phyloP scores from a whole-genome alignment of 345 rosid species.

The Iberis pinnata region DNA sequence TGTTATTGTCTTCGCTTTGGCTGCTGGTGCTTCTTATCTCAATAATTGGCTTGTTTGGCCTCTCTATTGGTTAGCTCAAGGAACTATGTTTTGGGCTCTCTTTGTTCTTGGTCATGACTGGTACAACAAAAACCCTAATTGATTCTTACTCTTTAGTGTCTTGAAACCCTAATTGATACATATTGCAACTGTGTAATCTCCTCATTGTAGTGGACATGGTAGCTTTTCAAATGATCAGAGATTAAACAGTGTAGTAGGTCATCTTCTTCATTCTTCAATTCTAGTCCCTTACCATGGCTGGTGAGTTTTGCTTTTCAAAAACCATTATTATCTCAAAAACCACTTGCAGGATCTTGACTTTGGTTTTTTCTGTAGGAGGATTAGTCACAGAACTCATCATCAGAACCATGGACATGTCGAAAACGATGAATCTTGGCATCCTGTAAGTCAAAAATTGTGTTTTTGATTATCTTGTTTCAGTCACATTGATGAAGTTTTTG shows the following conservation, averaged over 20 bases:
- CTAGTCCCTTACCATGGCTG: slow-evolving; percentile 93
- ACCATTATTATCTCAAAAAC: not conserved
- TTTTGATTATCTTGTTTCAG: not conserved
- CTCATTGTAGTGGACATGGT: slow-evolving; percentile 64
- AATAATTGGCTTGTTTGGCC: slow-evolving; percentile 74
- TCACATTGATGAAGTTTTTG: not conserved
- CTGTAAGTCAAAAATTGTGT: slow-evolving; percentile 31
- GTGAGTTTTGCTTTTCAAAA: slow-evolving; percentile 35
- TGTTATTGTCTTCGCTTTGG: slow-evolving; percentile 52
- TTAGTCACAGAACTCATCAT: slow-evolving; percentile 90
- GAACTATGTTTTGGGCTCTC: slow-evolving; percentile 92
- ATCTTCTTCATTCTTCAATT: slow-evolving; percentile 74
- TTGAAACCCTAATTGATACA: not conserved
- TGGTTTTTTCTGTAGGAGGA: slow-evolving; percentile 49
- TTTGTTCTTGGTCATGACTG: slow-evolving; percentile 89
- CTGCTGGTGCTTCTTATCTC: slow-evolving; percentile 50
- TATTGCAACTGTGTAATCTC: no score
- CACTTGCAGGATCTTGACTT: not conserved
- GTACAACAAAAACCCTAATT: slow-evolving; percentile 14
- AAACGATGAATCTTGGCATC: slow-evolving; percentile 86
- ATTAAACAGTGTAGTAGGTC: slow-evolving; percentile 66
- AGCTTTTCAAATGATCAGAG: slow-evolving; percentile 64
- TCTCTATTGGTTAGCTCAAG: slow-evolving; percentile 75
- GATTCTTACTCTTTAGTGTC: not conserved
- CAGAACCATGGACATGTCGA: slow-evolving; percentile 90